Base-by-base conservation (phyloP, 1,284 basidiomycete species). In the Microstroma glucosiphilum region DNA sequence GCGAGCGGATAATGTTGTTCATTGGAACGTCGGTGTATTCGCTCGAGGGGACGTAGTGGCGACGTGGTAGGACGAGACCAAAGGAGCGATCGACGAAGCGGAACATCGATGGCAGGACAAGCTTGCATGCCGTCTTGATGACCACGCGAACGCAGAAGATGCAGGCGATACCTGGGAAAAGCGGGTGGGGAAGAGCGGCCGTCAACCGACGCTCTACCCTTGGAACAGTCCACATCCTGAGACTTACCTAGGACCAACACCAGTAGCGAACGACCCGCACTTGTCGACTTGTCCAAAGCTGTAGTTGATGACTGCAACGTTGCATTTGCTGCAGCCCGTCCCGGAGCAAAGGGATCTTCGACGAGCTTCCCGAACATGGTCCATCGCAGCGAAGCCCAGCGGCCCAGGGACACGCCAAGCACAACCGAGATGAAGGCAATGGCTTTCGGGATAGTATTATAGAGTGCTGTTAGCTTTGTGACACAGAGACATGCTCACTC, bases 381-480 rank as follows among this genome's bases (percentile, higher is more conserved):
- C 21, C 25, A 54, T 19, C 51, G 51, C 2, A 23, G 51, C 25
- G 51, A 54, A 23, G 51, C 51, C 87, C 90, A 92, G 58, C 85
- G 82, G 0, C 86, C 86, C 0, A 92, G 76, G 21, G 86, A 82
- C n/a, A 84, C 82, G 19, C 94, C 94, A 59, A 90, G 83, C 15
- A 90, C 84, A 51, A 93, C 92, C 12, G 90, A 88, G 23, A 91
- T 82, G 71, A 94, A 90, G 0, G 94, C 92, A 60, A 96, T 94
- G 4, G 92, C 91, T 54, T 6, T 26, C 21, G 21, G 51, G 25
- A 13, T 23, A 54, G 51, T 17, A 21, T 48, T 12, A 23, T 4
- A 54, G 51, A 19, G 25, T 19, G 9, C 1, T 8, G 26, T 17
- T 7, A 17, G 21, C 19, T 17, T 37, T 7, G 26, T 11, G 42